Percentiles rank a stretch among this genome's conserved stretches.
phyloP scores from a whole-genome alignment of 176 grass and related monocot species.

The Paspalum notatum region DNA sequence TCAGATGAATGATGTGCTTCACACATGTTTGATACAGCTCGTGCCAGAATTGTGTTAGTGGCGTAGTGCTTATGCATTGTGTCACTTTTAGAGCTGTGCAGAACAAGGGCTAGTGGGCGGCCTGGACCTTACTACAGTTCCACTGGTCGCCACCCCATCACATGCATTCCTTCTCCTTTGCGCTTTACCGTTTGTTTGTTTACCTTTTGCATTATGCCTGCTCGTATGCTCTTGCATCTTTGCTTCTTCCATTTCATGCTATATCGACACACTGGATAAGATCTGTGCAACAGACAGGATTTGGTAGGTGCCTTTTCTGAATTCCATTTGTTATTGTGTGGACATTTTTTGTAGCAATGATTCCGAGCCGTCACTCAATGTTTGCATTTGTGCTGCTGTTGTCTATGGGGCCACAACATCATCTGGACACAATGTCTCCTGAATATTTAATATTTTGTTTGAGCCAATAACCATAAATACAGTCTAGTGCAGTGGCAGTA shows the following conservation, averaged over 20 bases:
- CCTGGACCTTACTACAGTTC: conserved; percentile 3
- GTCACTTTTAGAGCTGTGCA: conserved; percentile 35
- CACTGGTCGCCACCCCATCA: conserved; percentile 18
- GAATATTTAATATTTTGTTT: neutral
- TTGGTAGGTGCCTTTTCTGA: neutral
- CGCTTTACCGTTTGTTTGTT: conserved; percentile 26
- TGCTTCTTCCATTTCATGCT: conserved; percentile 22
- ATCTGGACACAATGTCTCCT: neutral
- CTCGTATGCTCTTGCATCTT: conserved; percentile 20
- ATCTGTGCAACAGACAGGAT: neutral
- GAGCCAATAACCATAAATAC: neutral
- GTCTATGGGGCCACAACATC: neutral
- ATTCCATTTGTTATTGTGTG: neutral
- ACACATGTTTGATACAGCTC: conserved; percentile 19
- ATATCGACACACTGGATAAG: conserved; percentile 33
- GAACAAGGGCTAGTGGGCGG: neutral
- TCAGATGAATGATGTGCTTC: neutral
- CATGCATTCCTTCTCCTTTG: conserved; percentile 6
- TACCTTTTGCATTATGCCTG: conserved; percentile 31
- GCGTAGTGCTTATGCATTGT: neutral
- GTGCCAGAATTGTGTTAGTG: conserved; percentile 16
- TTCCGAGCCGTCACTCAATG: neutral
- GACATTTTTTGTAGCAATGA: conserved; percentile 13
- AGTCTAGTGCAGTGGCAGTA: neutral
- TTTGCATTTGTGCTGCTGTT: neutral